Conservation (phyloP, 768 basidiomycete species). For the Rhizopogon vesiculosus region DNA sequence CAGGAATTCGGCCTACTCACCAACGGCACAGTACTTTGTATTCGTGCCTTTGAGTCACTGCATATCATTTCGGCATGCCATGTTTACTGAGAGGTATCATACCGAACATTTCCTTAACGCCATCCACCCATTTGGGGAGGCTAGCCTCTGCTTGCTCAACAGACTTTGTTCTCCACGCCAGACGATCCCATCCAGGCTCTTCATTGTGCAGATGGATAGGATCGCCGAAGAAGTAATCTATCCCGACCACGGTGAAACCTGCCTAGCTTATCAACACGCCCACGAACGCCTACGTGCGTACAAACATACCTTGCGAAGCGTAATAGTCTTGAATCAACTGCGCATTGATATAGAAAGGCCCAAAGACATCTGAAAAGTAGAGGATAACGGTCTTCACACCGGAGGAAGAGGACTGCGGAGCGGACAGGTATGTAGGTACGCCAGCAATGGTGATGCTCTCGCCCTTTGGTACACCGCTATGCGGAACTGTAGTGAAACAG, state of each 20-base stretch:
- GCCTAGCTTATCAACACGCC: not conserved
- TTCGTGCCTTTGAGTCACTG: constrained; percentile 14
- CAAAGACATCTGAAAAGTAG: constrained; percentile 56
- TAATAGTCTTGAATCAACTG: constrained; percentile 62
- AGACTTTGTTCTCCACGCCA: constrained; percentile 37
- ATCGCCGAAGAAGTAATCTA: constrained; percentile 65
- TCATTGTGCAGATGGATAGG: constrained; percentile 36
- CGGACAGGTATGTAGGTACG: constrained; percentile 51
- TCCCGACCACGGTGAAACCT: constrained; percentile 57
- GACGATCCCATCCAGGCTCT: constrained; percentile 32
- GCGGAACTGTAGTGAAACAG: constrained; percentile 50
- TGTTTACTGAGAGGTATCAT: constrained; percentile 9
- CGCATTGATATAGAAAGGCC: constrained; percentile 55
- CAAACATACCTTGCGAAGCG: constrained; percentile 46
- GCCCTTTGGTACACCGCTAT: constrained; percentile 44
- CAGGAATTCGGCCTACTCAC: constrained; percentile 20
- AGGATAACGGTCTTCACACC: constrained; percentile 44
- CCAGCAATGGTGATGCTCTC: constrained; percentile 29
- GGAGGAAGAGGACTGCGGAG: constrained; percentile 26
- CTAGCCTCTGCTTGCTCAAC: constrained; percentile 32
- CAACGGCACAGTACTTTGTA: constrained; percentile 41
- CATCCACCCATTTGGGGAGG: constrained; percentile 48
- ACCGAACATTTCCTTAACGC: constrained; percentile 48
- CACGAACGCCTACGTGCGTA: not conserved
- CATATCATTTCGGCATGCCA: not conserved